These are phyloP conservation scores for Pascua sp. DNA, from an alignment of 1,284 basidiomycete genomes.

Conservation along the genomic window DNA sequence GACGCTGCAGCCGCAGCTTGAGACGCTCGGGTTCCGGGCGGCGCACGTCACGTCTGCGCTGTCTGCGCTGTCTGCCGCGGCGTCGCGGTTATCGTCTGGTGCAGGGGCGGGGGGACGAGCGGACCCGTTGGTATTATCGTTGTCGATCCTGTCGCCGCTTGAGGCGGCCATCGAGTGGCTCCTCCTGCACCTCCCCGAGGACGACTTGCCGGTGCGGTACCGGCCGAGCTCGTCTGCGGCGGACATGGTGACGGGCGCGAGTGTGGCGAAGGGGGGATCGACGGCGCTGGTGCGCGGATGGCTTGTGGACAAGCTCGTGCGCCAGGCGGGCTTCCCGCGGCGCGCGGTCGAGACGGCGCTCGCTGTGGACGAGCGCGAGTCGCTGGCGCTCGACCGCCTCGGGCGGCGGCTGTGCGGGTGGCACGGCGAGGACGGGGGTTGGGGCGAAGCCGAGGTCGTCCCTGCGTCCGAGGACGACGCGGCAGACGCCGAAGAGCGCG, in stretches of 20 bases:
- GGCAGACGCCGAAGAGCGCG: slow-evolving; percentile 50
- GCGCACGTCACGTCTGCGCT: slow-evolving; percentile 49
- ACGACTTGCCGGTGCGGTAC: slow-evolving; percentile 58
- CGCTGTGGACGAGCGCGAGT: slow-evolving; percentile 35
- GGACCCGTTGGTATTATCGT: slow-evolving; percentile 49
- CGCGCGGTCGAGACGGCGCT: slow-evolving; percentile 63
- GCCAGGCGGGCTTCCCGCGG: slow-evolving; percentile 78
- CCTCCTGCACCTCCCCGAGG: slow-evolving; percentile 55
- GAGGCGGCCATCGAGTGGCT: slow-evolving; percentile 54
- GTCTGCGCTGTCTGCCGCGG: slow-evolving; percentile 39
- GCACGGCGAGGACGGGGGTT: slow-evolving; percentile 45
- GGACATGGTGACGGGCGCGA: slow-evolving; percentile 57
- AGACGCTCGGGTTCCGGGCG: slow-evolving; percentile 49
- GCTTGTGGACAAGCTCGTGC: slow-evolving; percentile 76
- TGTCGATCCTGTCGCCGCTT: slow-evolving; percentile 55
- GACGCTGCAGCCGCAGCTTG: slow-evolving; percentile 41
- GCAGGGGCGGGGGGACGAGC: not conserved
- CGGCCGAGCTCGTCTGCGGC: slow-evolving; percentile 65
- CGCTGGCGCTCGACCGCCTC: slow-evolving; percentile 46
- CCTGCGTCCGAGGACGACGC: slow-evolving; percentile 49
- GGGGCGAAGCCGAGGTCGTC: slow-evolving; percentile 51
- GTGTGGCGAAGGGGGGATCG: slow-evolving; percentile 53
- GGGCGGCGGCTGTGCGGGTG: slow-evolving; percentile 48
- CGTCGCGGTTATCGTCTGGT: slow-evolving; percentile 36
- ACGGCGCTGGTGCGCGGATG: slow-evolving; percentile 71